These are phyloP conservation scores for Saccharomycopsis sp. DNA, from an alignment of 805 yeast species.

Conservation along the genomic window DNA sequence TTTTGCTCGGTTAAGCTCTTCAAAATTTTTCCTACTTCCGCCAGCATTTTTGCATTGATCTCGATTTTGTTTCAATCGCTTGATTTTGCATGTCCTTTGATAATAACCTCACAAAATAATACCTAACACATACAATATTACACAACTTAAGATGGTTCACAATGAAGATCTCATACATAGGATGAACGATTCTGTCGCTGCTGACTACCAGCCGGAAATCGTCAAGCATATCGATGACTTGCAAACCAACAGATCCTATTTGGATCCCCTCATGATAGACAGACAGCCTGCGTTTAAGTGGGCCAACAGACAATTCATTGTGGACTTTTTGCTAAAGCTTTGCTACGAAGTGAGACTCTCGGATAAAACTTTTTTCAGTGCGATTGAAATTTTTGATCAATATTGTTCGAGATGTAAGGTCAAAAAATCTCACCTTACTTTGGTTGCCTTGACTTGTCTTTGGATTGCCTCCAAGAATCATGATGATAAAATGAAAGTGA, in stretches of 20 bases:
- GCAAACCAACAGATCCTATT: neutral
- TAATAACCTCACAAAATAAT: too few species aligned
- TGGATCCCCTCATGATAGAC: slow-evolving; percentile 55
- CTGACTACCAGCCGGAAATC: slow-evolving; percentile 11
- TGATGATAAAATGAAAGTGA: slow-evolving; percentile 62
- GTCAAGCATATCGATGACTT: slow-evolving; percentile 1
- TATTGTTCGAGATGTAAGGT: slow-evolving; percentile 80
- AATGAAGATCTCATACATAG: neutral
- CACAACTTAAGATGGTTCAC: neutral
- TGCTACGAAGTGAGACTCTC: neutral
- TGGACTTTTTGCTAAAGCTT: slow-evolving; percentile 75
- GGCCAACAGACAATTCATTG: slow-evolving; percentile 69
- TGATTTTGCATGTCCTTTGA: neutral
- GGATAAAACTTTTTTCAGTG: slow-evolving; percentile 48
- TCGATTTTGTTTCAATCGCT: neutral
- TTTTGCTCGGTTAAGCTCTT: too few species aligned
- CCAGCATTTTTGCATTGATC: neutral
- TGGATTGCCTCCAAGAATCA: slow-evolving; percentile 84
- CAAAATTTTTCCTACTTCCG: too few species aligned
- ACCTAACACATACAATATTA: too few species aligned
- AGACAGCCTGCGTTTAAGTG: slow-evolving; percentile 82
- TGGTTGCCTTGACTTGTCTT: slow-evolving; percentile 77
- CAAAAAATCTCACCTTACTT: slow-evolving; percentile 73
- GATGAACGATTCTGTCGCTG: slow-evolving; percentile 4
- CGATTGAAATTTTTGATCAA: slow-evolving; percentile 72